phyloP scores from a whole-genome alignment of 768 basidiomycete species.

The Roridomyces roridus region DNA sequence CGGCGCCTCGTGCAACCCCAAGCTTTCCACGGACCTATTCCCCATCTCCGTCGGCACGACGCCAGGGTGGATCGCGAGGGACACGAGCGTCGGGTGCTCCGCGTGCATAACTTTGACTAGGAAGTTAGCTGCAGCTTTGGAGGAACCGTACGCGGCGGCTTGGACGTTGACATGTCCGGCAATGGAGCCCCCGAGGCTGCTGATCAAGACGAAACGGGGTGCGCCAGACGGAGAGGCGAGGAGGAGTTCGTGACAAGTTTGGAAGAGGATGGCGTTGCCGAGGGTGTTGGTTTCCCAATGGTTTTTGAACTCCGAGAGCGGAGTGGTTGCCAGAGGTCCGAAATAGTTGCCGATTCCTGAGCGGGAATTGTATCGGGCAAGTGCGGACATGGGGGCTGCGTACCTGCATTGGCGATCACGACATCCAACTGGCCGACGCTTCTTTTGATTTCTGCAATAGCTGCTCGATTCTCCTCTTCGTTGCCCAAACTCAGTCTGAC shows the following conservation, averaged over 20 bases:
- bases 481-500: background rate
- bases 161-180: background rate
- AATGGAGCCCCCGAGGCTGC: background rate
- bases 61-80: background rate
- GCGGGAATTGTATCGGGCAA: background rate
- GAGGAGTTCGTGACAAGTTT: background rate
- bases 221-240: background rate
- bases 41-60: background rate
- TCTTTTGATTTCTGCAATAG: background rate
- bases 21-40: background rate
- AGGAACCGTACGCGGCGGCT: background rate
- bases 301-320: background rate
- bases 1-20: background rate
- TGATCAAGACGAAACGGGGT: background rate
- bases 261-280: background rate
- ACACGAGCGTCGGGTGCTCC: background rate
- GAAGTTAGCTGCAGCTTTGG: background rate
- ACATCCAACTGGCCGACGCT: background rate
- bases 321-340: background rate
- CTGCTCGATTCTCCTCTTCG: background rate
- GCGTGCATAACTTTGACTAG: background rate
- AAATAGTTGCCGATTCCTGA: background rate
- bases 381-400: background rate
- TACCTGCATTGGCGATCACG: conserved; percentile 1
- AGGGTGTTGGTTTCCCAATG: conserved; percentile 1